Evolutionary conservation across 2,329 filamentous ascomycete species (phyloP).

Genomic region (Drechslera avenae): DNA sequence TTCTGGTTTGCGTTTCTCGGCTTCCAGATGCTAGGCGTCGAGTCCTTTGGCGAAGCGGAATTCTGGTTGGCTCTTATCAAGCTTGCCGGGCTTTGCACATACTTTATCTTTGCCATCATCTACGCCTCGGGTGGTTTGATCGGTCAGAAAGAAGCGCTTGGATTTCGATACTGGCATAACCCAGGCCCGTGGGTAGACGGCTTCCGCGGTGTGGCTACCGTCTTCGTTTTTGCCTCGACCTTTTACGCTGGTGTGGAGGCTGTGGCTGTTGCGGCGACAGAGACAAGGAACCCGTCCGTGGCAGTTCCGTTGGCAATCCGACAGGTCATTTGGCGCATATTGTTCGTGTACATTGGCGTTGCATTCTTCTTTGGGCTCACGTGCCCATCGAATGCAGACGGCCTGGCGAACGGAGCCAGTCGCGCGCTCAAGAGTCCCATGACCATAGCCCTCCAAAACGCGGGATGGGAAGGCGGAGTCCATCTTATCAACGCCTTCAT

Average conservation of each 20-base stretch:
- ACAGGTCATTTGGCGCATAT: conserved; percentile 52
- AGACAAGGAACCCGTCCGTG: conserved; percentile 50
- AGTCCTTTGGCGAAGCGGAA: conserved; percentile 51
- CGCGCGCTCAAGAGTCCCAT: conserved; percentile 66
- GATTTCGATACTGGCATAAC: conserved; percentile 48
- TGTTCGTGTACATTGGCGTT: conserved; percentile 52
- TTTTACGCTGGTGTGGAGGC: conserved; percentile 49
- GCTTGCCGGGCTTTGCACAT: conserved; percentile 45
- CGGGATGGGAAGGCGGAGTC: conserved; percentile 73
- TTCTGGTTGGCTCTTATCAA: conserved; percentile 52
- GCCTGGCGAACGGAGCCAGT: conserved; percentile 65
- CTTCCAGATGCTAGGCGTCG: conserved; percentile 50
- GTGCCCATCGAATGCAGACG: conserved; percentile 69
- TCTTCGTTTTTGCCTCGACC: conserved; percentile 52
- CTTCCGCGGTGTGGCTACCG: conserved; percentile 49
- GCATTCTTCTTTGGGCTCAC: conserved; percentile 63
- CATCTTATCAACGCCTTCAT: conserved; percentile 72
- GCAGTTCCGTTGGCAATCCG: conserved; percentile 56
- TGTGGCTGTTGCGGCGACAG: conserved; percentile 45
- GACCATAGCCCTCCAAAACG: conserved; percentile 64
- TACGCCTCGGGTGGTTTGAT: conserved; percentile 42
- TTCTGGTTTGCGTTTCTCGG: conserved; percentile 48
- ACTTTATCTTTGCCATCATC: conserved; percentile 51
- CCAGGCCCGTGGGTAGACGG: conserved; percentile 50
- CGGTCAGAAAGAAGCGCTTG: conserved; percentile 39